Conservation (phyloP, 2,329 filamentous ascomycete genomes). For the Colletotrichum sp. region DNA sequence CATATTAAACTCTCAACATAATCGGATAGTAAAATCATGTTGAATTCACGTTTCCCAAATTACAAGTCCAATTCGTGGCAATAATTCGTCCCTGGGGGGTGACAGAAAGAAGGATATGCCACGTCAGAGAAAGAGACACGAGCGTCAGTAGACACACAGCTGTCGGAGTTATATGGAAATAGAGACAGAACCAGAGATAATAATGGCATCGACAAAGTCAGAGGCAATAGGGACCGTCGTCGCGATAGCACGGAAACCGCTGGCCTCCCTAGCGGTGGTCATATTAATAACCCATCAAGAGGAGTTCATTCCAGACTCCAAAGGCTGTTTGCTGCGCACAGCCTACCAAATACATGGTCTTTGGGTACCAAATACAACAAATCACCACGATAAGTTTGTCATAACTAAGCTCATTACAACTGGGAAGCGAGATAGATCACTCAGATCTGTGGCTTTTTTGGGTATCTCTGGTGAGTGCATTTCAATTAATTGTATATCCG, state of each 20-base stretch:
- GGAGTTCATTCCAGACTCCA: background rate
- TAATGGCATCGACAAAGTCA: background rate
- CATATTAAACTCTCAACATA: background rate
- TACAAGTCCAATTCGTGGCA: background rate
- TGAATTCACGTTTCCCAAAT: background rate
- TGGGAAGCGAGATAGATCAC: background rate
- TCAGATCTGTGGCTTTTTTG: background rate
- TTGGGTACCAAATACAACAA: background rate
- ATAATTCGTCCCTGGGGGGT: background rate
- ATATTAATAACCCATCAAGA: background rate
- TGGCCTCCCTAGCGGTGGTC: background rate
- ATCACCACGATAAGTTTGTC: background rate
- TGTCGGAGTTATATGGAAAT: background rate
- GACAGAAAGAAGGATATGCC: background rate
- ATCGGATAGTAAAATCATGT: background rate
- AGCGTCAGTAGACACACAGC: background rate
- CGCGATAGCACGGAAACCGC: background rate
- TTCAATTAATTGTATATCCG: conserved; percentile 53
- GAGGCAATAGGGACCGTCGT: background rate
- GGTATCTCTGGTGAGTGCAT: no score
- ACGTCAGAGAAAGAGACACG: background rate
- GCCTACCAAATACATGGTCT: no score
- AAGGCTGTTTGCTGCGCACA: background rate
- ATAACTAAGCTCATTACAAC: background rate
- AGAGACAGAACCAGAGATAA: background rate